These are phyloP conservation scores for Fragilaria crotonensis DNA, from an alignment of 108 stramenopile genomes.

Conservation along the genomic window DNA sequence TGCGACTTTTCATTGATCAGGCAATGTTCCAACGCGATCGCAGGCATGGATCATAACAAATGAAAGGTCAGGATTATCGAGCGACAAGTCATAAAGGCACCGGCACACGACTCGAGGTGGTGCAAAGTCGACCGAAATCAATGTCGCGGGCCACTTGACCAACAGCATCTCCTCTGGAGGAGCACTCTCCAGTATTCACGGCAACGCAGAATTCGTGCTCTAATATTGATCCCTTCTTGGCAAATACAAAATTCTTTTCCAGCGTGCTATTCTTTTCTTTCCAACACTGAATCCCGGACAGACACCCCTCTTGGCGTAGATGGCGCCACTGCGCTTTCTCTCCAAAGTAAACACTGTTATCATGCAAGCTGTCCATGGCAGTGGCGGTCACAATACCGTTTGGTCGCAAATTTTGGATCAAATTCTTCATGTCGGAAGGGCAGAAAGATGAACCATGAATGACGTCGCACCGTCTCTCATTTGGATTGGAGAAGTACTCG, in stretches of 20 bases:
- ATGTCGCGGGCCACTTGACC: neutral
- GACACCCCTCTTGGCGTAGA: slow-evolving; percentile 22
- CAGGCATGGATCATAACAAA: too few relatives aligned
- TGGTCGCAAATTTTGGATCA: slow-evolving; percentile 27
- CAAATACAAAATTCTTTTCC: slow-evolving; percentile 22
- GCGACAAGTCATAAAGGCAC: too few relatives aligned
- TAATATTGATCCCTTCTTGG: slow-evolving; percentile 15
- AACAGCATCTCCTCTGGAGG: neutral
- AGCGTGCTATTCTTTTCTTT: slow-evolving; percentile 19
- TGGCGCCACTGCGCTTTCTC: slow-evolving; percentile 29
- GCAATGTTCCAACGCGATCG: too few relatives aligned
- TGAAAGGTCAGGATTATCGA: too few relatives aligned
- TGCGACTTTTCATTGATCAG: too few relatives aligned
- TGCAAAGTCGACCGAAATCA: neutral
- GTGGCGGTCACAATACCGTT: slow-evolving; percentile 37
- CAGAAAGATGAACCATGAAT: slow-evolving; percentile 52
- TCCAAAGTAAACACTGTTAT: slow-evolving; percentile 39
- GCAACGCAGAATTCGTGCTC: slow-evolving; percentile 39
- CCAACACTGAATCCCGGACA: slow-evolving; percentile 24
- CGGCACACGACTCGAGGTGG: neutral
- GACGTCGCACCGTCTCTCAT: slow-evolving; percentile 27
- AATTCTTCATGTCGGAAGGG: slow-evolving; percentile 40
- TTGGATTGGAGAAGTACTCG: slow-evolving; percentile 3
- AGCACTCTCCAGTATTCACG: slow-evolving; percentile 31
- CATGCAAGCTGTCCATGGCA: slow-evolving; percentile 33